Evolutionary conservation across 1,284 basidiomycete genomes (phyloP).

Genomic region (Apiotrichum sp.): DNA sequence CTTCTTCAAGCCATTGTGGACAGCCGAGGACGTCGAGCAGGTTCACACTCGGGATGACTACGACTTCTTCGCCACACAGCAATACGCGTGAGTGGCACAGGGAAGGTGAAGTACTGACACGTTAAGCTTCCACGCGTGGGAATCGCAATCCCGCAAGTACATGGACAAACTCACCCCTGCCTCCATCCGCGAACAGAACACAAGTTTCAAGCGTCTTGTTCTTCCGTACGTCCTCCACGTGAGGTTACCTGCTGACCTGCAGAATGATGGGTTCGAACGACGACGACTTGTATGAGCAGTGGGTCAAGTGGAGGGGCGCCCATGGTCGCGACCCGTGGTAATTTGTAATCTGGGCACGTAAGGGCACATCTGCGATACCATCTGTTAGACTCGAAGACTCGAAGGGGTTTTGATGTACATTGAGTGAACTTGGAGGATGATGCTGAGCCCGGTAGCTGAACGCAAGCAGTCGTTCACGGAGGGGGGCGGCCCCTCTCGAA

Average conservation of each 20-base stretch:
- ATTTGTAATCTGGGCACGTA: too few relatives aligned
- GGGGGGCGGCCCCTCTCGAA: too few relatives aligned
- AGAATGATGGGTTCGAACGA: constrained; percentile 34
- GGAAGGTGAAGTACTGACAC: background rate
- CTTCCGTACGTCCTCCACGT: too few relatives aligned
- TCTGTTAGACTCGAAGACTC: too few relatives aligned
- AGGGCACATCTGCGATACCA: too few relatives aligned
- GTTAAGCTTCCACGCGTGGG: constrained; percentile 48
- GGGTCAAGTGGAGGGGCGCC: constrained; percentile 2
- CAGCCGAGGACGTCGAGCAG: constrained; percentile 38
- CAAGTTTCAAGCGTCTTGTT: constrained; percentile 45
- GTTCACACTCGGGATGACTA: constrained; percentile 38
- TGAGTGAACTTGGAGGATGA: too few relatives aligned
- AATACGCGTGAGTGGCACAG: constrained; percentile 39
- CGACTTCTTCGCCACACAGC: constrained; percentile 38
- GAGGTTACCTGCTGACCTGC: too few relatives aligned
- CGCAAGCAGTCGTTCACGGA: too few relatives aligned
- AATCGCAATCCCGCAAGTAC: constrained; percentile 45
- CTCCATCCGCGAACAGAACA: constrained; percentile 34
- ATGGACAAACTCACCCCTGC: constrained; percentile 37
- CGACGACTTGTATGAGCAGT: constrained; percentile 26
- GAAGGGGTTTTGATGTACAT: too few relatives aligned
- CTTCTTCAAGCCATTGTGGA: constrained; percentile 52
- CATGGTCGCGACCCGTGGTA: too few relatives aligned
- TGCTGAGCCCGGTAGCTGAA: too few relatives aligned